phyloP scores from a whole-genome alignment of 2,329 filamentous ascomycete genomes.

The Aspergillus tanneri region DNA sequence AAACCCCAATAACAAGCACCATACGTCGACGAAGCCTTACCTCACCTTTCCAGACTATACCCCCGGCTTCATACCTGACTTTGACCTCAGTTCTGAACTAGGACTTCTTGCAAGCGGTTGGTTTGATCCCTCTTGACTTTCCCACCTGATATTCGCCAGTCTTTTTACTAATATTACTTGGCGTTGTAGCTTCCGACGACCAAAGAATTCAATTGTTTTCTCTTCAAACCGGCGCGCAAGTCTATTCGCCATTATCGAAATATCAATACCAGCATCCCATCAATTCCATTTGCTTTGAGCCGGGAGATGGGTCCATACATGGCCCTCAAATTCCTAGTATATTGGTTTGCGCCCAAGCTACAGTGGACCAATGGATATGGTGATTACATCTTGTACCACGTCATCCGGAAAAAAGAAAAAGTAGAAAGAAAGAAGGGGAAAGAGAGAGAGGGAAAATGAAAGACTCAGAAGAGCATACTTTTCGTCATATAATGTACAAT shows the following conservation, averaged over 20 bases:
- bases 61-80: conserved; percentile 28
- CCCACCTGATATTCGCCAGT: neutral
- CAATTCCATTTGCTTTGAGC: conserved; percentile 36
- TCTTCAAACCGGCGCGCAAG: conserved; percentile 35
- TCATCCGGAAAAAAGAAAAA: too few relatives aligned
- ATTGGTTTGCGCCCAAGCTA: conserved; percentile 32
- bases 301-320: conserved; percentile 21
- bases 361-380: conserved; percentile 43
- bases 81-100: conserved; percentile 40
- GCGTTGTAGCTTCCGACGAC: conserved; percentile 32
- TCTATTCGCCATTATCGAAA: conserved; percentile 29
- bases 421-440: neutral
- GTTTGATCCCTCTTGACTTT: conserved; percentile 4
- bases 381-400: too few relatives aligned
- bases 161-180: neutral
- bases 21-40: conserved; percentile 37
- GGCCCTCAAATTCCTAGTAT: conserved; percentile 35
- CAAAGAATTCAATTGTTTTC: conserved; percentile 40
- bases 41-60: conserved; percentile 36
- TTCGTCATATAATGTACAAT: neutral
- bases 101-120: conserved; percentile 41
- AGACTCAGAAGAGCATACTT: too few relatives aligned
- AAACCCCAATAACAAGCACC: conserved; percentile 26
- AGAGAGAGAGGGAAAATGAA: too few relatives aligned
- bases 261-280: conserved; percentile 28